Evolutionary conservation across 75 land plant genomes (phyloP).

Genomic region (Cryptomeria japonica): DNA sequence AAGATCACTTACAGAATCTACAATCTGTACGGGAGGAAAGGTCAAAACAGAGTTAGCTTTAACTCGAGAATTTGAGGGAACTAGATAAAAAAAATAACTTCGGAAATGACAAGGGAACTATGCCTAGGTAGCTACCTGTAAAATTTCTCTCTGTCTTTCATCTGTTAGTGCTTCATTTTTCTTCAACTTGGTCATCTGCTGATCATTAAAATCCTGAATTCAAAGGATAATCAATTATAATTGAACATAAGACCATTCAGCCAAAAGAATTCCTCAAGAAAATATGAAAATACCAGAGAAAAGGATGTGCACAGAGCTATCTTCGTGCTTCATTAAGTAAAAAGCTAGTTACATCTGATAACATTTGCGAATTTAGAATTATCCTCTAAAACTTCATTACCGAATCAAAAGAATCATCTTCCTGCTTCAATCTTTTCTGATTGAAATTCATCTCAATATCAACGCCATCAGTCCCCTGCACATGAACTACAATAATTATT

Average conservation of each 20-base stretch:
- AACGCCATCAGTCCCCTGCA: constrained; percentile 62
- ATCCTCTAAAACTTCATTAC: neutral
- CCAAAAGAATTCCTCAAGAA: neutral
- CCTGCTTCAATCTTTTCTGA: neutral
- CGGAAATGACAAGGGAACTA: neutral
- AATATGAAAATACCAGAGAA: neutral
- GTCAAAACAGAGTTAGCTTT: neutral
- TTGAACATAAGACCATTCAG: neutral
- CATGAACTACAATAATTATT: neutral
- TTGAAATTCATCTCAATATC: constrained; percentile 76
- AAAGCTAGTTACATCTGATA: neutral
- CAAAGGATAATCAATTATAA: neutral
- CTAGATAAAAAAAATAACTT: neutral
- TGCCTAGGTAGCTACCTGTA: constrained; percentile 41
- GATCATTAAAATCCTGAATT: constrained; percentile 69
- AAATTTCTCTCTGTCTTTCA: constrained; percentile 84
- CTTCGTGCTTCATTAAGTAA: neutral
- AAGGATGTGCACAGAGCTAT: neutral
- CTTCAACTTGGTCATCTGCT: constrained; percentile 74
- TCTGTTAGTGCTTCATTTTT: constrained; percentile 68
- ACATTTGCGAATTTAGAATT: neutral
- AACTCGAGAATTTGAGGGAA: neutral
- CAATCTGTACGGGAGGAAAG: constrained; percentile 51
- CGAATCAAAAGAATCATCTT: neutral
- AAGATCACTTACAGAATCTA: constrained; percentile 94